A percentile compares a stretch with the other conserved stretches of the same genome.
Evolutionary conservation across 2,329 filamentous ascomycete genomes (phyloP).

Genomic region (Malbranchea zuffiana): DNA sequence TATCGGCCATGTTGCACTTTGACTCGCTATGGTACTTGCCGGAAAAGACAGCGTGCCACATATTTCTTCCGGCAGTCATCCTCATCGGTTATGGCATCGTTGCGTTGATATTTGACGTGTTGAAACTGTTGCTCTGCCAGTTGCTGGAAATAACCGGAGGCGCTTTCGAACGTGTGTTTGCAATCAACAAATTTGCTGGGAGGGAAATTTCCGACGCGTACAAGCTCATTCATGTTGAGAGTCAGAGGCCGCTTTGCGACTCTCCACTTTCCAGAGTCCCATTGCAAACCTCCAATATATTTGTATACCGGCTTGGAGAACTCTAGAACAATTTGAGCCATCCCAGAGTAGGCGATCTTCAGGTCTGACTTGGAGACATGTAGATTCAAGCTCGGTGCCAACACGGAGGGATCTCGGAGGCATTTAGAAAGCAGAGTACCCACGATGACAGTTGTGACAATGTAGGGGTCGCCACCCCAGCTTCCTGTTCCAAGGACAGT

Average conservation of each 20-base stretch:
- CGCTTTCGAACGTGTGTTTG: slow-evolving; percentile 7
- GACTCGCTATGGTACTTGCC: slow-evolving; percentile 21
- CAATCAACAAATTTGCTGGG: slow-evolving; percentile 4
- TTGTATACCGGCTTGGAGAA: slow-evolving; percentile 13
- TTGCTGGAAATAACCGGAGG: slow-evolving; percentile 10
- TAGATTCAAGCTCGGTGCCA: slow-evolving; percentile 10
- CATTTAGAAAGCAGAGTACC: slow-evolving; percentile 15
- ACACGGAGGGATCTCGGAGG: slow-evolving; percentile 7
- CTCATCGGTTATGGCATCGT: slow-evolving; percentile 28
- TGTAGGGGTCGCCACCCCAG: slow-evolving; percentile 19
- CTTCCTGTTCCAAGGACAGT: slow-evolving; percentile 12
- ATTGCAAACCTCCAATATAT: slow-evolving; percentile 13
- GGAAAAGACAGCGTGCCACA: slow-evolving; percentile 35
- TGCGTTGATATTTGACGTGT: slow-evolving; percentile 34
- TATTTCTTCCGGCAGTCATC: slow-evolving; percentile 38
- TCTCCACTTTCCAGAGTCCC: slow-evolving; percentile 2
- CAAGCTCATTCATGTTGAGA: slow-evolving; percentile 14
- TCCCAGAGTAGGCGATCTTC: slow-evolving; percentile 14
- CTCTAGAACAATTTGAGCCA: slow-evolving; percentile 14
- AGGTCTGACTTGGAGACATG: slow-evolving; percentile 10
- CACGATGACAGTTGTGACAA: slow-evolving; percentile 22
- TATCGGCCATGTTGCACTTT: slow-evolving; percentile 18
- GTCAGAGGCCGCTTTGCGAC: slow-evolving; percentile 11
- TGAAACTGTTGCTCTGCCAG: slow-evolving; percentile 12
- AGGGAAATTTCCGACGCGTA: slow-evolving; percentile 12